phyloP scores from a whole-genome alignment of 352 stramenopile genomes.

The Pythium sukuiense region DNA sequence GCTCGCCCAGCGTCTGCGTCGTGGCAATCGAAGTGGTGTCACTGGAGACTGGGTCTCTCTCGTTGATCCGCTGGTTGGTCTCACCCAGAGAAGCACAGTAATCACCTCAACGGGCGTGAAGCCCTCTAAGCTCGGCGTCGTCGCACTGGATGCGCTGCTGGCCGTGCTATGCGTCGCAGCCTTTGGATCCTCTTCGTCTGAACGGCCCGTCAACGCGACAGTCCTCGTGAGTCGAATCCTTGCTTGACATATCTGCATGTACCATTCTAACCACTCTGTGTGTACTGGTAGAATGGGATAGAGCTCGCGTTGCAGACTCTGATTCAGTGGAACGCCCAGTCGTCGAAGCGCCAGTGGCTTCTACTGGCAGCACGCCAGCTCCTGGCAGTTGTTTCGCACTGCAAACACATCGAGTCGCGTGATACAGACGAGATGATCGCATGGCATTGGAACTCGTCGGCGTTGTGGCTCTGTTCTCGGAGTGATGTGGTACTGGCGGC shows the following conservation, averaged over 20 bases:
- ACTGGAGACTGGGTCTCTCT: conserved; percentile 1
- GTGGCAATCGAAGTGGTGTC: background rate
- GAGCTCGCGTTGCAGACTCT: conserved; percentile 4
- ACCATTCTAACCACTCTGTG: background rate
- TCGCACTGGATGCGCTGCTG: conserved; percentile 56
- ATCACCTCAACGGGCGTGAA: conserved; percentile 34
- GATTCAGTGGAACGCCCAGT: conserved; percentile 11
- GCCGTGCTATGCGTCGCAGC: conserved; percentile 36
- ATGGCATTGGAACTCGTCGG: conserved; percentile 67
- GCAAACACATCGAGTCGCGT: background rate
- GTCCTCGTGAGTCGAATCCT: conserved; percentile 5
- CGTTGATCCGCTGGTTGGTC: conserved; percentile 3
- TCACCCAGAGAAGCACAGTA: conserved; percentile 5
- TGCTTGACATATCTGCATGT: background rate
- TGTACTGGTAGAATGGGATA: background rate
- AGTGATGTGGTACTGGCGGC: conserved; percentile 31
- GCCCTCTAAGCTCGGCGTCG: conserved; percentile 49
- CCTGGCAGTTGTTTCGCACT: background rate
- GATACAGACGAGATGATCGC: conserved; percentile 34
- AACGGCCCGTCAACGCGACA: background rate
- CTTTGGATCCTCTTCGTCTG: background rate
- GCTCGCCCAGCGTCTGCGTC: conserved; percentile 41
- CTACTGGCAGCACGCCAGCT: conserved; percentile 13
- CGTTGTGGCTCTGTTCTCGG: conserved; percentile 50
- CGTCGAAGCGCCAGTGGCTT: conserved; percentile 14